Conservation (phyloP, 768 basidiomycete species). For the Macrolepiota albuminosa region DNA sequence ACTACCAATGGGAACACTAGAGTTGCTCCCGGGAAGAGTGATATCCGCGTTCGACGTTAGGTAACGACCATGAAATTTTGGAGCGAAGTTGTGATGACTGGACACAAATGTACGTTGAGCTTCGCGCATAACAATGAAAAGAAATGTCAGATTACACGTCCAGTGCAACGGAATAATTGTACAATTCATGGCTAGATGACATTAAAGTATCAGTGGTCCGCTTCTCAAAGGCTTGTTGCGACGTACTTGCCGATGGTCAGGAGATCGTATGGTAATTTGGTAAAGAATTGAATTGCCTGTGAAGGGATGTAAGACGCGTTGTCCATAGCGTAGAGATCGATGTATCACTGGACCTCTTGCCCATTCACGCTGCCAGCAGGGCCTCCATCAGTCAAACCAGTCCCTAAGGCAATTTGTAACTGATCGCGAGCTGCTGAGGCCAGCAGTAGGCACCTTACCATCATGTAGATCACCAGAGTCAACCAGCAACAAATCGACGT, state of each 20-base stretch:
- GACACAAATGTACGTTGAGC: background rate
- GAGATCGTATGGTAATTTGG: constrained; percentile 73
- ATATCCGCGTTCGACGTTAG: constrained; percentile 84
- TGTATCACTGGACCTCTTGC: constrained; percentile 45
- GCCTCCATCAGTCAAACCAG: constrained; percentile 74
- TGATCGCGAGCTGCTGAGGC: background rate
- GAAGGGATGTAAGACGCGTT: background rate
- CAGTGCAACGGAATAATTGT: constrained; percentile 58
- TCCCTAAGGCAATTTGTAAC: constrained; percentile 35
- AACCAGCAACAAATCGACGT: background rate
- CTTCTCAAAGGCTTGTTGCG: background rate
- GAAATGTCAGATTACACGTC: constrained; percentile 47
- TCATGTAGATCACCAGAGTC: constrained; percentile 55
- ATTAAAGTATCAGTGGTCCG: background rate
- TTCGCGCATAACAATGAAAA: background rate
- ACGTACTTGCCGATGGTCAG: constrained; percentile 81
- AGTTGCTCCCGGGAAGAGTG: constrained; percentile 46
- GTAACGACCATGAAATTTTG: constrained; percentile 62
- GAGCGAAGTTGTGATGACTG: constrained; percentile 64
- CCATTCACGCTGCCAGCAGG: constrained; percentile 67
- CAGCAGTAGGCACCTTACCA: constrained; percentile 28
- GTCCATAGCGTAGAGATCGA: background rate
- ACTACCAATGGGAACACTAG: constrained; percentile 36
- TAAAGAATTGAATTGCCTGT: constrained; percentile 73
- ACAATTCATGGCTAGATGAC: constrained; percentile 69